A percentile compares a stretch with the other conserved stretches of the same genome.
These are phyloP conservation scores for Sphaerobolus stellatus DNA, from an alignment of 1,284 basidiomycete species.

Conservation along the genomic window DNA sequence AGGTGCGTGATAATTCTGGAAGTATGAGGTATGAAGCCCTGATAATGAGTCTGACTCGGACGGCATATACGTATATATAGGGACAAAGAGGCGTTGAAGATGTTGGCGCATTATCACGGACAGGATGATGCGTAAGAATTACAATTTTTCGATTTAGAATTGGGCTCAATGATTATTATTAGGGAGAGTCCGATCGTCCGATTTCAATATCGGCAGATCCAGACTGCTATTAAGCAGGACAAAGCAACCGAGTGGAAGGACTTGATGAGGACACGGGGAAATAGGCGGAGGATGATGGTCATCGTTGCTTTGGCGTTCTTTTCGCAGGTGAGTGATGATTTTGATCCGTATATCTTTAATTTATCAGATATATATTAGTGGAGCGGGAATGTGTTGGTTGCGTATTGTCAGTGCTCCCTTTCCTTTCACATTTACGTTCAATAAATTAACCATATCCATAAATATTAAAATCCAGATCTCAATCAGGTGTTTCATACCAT, in stretches of 20 bases:
- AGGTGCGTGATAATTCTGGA: constrained; percentile 41
- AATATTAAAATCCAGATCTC: too few relatives aligned
- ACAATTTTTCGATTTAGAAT: too few relatives aligned
- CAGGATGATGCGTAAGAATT: constrained; percentile 53
- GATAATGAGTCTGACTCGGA: too few relatives aligned
- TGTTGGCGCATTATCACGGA: constrained; percentile 73
- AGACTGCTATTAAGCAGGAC: constrained; percentile 67
- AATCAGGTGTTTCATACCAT: constrained; percentile 69
- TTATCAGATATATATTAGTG: too few relatives aligned
- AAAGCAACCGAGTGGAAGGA: constrained; percentile 59
- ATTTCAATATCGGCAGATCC: constrained; percentile 77
- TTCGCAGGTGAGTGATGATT: constrained; percentile 59
- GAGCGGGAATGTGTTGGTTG: constrained; percentile 75
- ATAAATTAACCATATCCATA: too few relatives aligned
- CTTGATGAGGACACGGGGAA: constrained; percentile 58
- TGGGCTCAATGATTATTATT: too few relatives aligned
- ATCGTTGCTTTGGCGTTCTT: constrained; percentile 71
- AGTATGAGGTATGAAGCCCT: too few relatives aligned
- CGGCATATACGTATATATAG: too few relatives aligned
- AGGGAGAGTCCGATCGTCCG: constrained; percentile 67
- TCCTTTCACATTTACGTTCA: too few relatives aligned
- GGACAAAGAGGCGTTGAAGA: constrained; percentile 57
- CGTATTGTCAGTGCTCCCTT: too few relatives aligned
- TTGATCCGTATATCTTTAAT: too few relatives aligned
- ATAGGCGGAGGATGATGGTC: constrained; percentile 66